Conservation (phyloP, 225 moss, liverwort and hornwort species). For the Neckera pumila region DNA sequence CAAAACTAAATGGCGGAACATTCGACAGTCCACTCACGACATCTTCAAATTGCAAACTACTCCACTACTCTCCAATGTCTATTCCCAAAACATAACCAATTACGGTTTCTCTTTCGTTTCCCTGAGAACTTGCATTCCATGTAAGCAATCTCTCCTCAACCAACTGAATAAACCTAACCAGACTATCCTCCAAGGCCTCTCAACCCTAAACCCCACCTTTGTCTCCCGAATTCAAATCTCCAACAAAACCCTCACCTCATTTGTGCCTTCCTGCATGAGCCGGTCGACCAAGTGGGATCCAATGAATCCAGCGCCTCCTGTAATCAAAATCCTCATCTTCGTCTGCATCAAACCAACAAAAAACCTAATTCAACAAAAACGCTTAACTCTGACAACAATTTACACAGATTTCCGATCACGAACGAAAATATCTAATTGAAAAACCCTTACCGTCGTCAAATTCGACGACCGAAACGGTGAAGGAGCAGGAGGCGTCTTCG, state of each 20-base stretch:
- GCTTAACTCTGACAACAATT: background rate
- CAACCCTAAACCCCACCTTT: background rate
- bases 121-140: background rate
- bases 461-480: slow-evolving; percentile 74
- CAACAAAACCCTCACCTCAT: slow-evolving; percentile 37
- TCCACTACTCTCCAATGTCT: background rate
- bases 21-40: background rate
- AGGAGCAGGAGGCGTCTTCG: slow-evolving; percentile 54
- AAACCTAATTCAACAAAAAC: background rate
- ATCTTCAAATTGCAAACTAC: background rate
- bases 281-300: slow-evolving; percentile 95
- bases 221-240: background rate
- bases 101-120: background rate
- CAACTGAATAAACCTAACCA: background rate
- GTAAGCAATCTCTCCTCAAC: background rate
- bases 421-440: background rate
- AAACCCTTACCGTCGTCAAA: slow-evolving; percentile 46
- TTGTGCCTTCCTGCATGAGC: slow-evolving; percentile 82
- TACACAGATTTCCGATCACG: background rate
- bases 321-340: slow-evolving; percentile 79
- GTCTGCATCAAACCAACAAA: slow-evolving; percentile 25
- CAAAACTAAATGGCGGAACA: background rate
- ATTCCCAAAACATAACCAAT: background rate
- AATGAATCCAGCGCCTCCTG: slow-evolving; percentile 96
- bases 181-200: background rate